These are phyloP conservation scores for Baorangia bicolor DNA, from an alignment of 768 basidiomycete genomes.

Conservation along the genomic window DNA sequence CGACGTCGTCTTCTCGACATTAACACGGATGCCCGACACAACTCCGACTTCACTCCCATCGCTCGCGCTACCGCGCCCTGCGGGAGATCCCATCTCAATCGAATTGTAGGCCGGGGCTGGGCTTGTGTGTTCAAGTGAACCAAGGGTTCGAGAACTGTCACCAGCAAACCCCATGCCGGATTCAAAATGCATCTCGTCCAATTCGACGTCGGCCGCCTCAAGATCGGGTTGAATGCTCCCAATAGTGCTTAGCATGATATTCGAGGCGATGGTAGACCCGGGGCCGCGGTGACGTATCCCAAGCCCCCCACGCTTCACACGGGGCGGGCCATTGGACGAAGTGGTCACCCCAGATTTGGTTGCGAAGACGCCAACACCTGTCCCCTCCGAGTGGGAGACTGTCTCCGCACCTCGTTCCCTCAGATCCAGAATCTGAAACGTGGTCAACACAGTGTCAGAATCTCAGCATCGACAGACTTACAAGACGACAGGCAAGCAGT, in stretches of 20 bases:
- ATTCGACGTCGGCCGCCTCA: slow-evolving; percentile 53
- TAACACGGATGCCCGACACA: slow-evolving; percentile 50
- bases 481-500: slow-evolving; percentile 75
- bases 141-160: slow-evolving; percentile 36
- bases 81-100: slow-evolving; percentile 40
- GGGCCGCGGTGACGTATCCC: slow-evolving; percentile 50
- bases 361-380: slow-evolving; percentile 63
- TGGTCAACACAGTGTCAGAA: slow-evolving; percentile 4
- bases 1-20: slow-evolving; percentile 60
- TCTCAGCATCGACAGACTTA: slow-evolving; percentile 30
- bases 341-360: slow-evolving; percentile 51
- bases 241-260: slow-evolving; percentile 61
- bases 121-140: slow-evolving; percentile 34
- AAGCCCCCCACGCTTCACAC: slow-evolving; percentile 33
- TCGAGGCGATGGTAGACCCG: slow-evolving; percentile 56
- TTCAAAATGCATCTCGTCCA: slow-evolving; percentile 52
- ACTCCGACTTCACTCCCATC: slow-evolving; percentile 24
- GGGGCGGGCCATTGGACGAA: slow-evolving; percentile 24
- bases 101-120: slow-evolving; percentile 51
- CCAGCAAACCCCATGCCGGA: slow-evolving; percentile 54
- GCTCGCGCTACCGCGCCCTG: slow-evolving; percentile 15
- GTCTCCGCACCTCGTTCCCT: slow-evolving; percentile 81
- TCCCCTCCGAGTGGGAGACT: slow-evolving; percentile 71
- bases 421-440: slow-evolving; percentile 70
- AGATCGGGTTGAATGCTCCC: slow-evolving; percentile 57